These are phyloP conservation scores for Colletotrichum tamarilloi DNA, from an alignment of 2,329 filamentous ascomycete genomes.

Conservation along the genomic window DNA sequence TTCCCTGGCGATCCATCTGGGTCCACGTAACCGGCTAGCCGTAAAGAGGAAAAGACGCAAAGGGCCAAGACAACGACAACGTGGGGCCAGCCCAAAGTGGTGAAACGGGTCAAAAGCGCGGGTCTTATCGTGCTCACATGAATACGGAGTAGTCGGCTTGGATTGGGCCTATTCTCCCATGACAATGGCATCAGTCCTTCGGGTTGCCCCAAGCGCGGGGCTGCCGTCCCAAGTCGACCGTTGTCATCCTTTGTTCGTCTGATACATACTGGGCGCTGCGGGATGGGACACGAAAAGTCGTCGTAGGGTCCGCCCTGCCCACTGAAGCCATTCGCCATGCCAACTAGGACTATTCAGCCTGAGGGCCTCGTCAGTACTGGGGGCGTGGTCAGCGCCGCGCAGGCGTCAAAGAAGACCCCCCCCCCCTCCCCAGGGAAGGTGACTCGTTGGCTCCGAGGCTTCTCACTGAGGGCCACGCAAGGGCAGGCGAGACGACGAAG, in stretches of 20 bases:
- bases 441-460: constrained; percentile 24
- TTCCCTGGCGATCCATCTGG: constrained; percentile 16
- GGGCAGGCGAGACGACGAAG: neutral
- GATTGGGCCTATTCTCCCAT: constrained; percentile 5
- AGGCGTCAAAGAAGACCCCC: neutral
- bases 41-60: constrained; percentile 21
- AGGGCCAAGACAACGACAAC: constrained; percentile 6
- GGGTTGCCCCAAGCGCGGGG: constrained; percentile 23
- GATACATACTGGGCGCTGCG: constrained; percentile 18
- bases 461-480: neutral
- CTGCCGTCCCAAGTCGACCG: constrained; percentile 22
- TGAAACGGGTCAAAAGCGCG: constrained; percentile 23
- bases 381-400: neutral
- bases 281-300: neutral
- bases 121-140: constrained; percentile 6
- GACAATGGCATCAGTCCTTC: constrained; percentile 17
- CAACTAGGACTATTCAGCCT: constrained; percentile 9
- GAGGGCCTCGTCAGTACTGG: constrained; percentile 7
- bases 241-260: constrained; percentile 27
- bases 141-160: neutral
- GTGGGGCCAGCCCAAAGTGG: constrained; percentile 27
- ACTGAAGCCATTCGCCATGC: neutral
- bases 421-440: constrained; percentile 7
- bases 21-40: constrained; percentile 32
- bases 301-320: neutral